These are phyloP conservation scores for Ogataea hybrid DNA, from an alignment of 1,139 yeast species.

Conservation along the genomic window DNA sequence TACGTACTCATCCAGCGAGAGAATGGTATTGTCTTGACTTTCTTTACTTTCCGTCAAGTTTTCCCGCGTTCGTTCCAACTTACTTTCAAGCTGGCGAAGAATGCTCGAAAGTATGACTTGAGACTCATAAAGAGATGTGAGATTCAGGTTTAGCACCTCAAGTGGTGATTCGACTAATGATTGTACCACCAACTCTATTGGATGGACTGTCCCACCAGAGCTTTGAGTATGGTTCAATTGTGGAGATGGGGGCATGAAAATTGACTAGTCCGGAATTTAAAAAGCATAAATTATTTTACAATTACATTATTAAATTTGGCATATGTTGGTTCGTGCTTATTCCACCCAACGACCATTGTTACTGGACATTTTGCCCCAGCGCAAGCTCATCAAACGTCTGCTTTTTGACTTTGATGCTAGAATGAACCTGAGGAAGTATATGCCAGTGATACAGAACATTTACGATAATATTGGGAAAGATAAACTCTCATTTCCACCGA, in stretches of 20 bases:
- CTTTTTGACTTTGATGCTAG: conserved; percentile 66
- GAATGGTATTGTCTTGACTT: not conserved
- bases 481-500: conserved; percentile 25
- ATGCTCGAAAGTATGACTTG: conserved; percentile 53
- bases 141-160: conserved; percentile 48
- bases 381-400: conserved; percentile 53
- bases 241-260: conserved; percentile 1
- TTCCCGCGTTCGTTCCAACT: conserved; percentile 33
- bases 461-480: conserved; percentile 43
- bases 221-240: not conserved
- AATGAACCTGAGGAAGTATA: conserved; percentile 49
- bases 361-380: conserved; percentile 54
- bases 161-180: conserved; percentile 51
- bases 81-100: conserved; percentile 42
- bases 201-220: conserved; percentile 37
- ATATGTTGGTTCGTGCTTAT: conserved; percentile 1
- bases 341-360: conserved; percentile 41
- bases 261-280: not conserved
- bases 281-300: not conserved
- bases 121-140: conserved; percentile 54
- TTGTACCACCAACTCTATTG: conserved; percentile 57
- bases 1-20: conserved; percentile 28
- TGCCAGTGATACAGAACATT: conserved; percentile 50
- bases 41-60: conserved; percentile 2
- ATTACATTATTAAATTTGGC: not conserved